Evolutionary conservation across 1,284 basidiomycete species (phyloP), one percentile per base, ranked within the genome.

Genomic region (Wolfiporia cocos): DNA sequence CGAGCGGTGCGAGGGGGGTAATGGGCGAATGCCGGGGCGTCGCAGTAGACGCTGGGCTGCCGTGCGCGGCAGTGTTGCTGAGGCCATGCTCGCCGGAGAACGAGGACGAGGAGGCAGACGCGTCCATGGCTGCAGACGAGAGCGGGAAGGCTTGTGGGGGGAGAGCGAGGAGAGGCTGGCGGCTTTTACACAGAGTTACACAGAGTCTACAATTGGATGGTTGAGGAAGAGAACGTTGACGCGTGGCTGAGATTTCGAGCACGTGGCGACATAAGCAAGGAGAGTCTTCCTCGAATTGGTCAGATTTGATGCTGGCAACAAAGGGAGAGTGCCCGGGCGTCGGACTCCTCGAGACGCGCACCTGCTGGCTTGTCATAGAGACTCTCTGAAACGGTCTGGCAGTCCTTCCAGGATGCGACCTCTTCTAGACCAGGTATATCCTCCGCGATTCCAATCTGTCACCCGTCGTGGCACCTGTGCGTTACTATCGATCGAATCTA

Each of bases 1-100:
- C 80, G 51, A 88, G 76, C 12, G 85, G 83, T 7, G 81, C 79
- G 24, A 89, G 74, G 34, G 74, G 72, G 14, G 67, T 67, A 49
- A 68, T 61, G 36, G 66, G 61, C 32, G 62, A 62, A 49, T 64
- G 62, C 54, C 64, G 63, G 47, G 57, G 55, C 35, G 48, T 32
- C 50, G 51, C 43, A 44, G 58, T 58, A 50, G 62, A 53, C 42
- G 56, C 44, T 42, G 63, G 52, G 53, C 63, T 63, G 55, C 57
- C 59, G 32, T 61, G 59, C 46, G 59, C 56, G 50, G 47, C 50
- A 42, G 46, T 49, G 51, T 49, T 45, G 43, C 48, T 43, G 46
- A 49, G 41, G 39, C 51, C 47, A 42, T 43, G 47, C 42, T 43
- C 47, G 51, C 24, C 35, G 21, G 41, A 20, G 6, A 24, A 39